These are phyloP conservation scores for Gardenia jasminoides DNA, from an alignment of 257 asterid species.

Conservation along the genomic window DNA sequence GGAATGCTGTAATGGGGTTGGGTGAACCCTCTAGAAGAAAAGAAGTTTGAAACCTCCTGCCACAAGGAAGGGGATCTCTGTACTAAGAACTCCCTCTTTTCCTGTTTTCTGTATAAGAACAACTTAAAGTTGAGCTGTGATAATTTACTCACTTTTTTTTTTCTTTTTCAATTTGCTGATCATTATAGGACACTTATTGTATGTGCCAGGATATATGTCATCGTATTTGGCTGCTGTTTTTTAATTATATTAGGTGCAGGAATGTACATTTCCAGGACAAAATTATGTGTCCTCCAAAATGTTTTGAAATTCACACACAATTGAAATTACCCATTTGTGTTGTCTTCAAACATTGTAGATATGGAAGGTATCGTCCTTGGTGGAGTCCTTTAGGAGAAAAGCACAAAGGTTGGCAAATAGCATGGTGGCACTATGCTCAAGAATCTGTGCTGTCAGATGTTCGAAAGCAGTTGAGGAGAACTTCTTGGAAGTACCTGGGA, in stretches of 20 bases:
- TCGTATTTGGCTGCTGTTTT: conserved; percentile 5
- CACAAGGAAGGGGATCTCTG: too few species aligned
- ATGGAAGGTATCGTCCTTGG: conserved; percentile 96
- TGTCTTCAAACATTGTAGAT: conserved; percentile 44
- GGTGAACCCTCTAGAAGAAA: too few species aligned
- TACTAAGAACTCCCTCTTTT: too few species aligned
- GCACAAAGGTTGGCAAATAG: conserved; percentile 82
- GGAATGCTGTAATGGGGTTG: too few species aligned
- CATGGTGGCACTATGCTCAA: conserved; percentile 98
- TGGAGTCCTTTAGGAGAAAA: conserved; percentile 72
- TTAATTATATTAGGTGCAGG: neutral
- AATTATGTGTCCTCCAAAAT: neutral
- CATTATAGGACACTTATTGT: too few species aligned
- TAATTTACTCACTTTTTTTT: neutral
- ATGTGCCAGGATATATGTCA: neutral
- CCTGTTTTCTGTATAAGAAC: neutral
- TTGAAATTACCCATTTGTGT: neutral
- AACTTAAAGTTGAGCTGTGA: neutral
- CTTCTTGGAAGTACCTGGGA: conserved; percentile 93
- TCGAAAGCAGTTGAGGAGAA: conserved; percentile 69
- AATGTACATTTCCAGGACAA: conserved; percentile 1
- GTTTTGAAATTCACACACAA: conserved; percentile 11
- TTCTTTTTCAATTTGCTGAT: too few species aligned
- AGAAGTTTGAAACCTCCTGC: too few species aligned
- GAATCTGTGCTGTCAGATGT: conserved; percentile 84